These are phyloP conservation scores for Colletotrichum cordylinicola DNA, from an alignment of 2,329 filamentous ascomycete genomes.

Conservation along the genomic window DNA sequence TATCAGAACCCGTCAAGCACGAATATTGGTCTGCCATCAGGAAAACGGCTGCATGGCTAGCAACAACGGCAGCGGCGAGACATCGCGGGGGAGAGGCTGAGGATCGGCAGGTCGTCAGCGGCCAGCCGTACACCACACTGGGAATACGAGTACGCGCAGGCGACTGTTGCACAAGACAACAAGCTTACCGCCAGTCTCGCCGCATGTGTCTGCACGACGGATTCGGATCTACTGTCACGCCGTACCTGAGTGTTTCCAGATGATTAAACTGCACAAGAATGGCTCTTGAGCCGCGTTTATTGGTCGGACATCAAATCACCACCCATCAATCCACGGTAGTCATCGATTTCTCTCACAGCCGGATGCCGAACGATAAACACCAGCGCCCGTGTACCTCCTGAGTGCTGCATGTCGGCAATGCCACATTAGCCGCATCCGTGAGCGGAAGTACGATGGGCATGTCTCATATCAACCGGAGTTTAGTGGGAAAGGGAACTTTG, in stretches of 20 bases:
- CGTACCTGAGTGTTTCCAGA: not conserved
- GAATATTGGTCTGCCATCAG: not conserved
- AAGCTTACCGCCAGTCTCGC: not conserved
- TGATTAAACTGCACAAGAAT: not conserved
- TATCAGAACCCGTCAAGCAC: not conserved
- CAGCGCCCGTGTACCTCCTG: not conserved
- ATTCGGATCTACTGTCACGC: not conserved
- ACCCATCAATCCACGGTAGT: not conserved
- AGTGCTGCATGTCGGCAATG: not conserved
- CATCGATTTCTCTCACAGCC: not conserved
- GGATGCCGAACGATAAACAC: not conserved
- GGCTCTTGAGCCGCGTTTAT: not conserved
- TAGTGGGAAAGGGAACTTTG: not conserved
- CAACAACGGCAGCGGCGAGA: not conserved
- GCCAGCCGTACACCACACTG: not conserved
- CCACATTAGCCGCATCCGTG: not conserved
- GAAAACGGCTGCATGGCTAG: not conserved
- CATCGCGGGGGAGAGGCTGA: not conserved
- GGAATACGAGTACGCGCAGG: constrained; percentile 13
- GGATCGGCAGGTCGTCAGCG: not conserved
- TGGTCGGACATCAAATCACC: not conserved
- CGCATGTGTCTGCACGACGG: not conserved
- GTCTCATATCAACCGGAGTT: not conserved
- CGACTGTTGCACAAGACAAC: not conserved
- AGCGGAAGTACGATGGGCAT: not conserved